Percentiles rank a stretch among this genome's conserved stretches.
Conservation (phyloP, 441 rosid species). For the Mallotus japonicus region DNA sequence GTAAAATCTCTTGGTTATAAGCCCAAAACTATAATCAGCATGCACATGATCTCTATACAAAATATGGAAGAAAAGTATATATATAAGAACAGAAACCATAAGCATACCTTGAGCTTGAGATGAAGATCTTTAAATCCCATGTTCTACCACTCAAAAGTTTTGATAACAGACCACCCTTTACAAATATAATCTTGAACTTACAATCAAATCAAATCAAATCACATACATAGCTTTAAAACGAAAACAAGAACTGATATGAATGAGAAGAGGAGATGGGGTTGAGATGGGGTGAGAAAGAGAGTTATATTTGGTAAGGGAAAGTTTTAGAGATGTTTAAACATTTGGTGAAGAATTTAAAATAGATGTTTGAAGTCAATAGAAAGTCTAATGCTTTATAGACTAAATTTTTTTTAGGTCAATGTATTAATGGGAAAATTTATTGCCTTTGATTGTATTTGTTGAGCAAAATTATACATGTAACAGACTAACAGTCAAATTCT, state of each 20-base stretch:
- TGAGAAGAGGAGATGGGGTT: too few species aligned
- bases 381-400: not conserved
- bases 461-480: constrained; percentile 13
- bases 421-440: not conserved
- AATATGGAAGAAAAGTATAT: not conserved
- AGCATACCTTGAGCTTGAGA: constrained; percentile 23
- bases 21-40: too few species aligned
- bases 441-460: constrained; percentile 10
- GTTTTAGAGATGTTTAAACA: not conserved
- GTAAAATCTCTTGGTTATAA: too few species aligned
- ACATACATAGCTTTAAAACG: too few species aligned
- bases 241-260: too few species aligned
- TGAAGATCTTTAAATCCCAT: constrained; percentile 14
- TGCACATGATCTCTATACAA: not conserved
- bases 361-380: constrained; percentile 6
- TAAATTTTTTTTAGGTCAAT: constrained; percentile 11
- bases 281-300: too few species aligned
- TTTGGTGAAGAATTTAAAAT: not conserved
- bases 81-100: not conserved
- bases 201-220: not conserved
- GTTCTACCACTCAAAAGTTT: not conserved
- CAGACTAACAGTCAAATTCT: constrained; percentile 11
- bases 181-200: not conserved
- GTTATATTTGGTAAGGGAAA: not conserved
- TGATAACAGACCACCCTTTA: not conserved